Evolutionary conservation across 352 stramenopile species (phyloP).

Genomic region (Pythium periplocum): DNA sequence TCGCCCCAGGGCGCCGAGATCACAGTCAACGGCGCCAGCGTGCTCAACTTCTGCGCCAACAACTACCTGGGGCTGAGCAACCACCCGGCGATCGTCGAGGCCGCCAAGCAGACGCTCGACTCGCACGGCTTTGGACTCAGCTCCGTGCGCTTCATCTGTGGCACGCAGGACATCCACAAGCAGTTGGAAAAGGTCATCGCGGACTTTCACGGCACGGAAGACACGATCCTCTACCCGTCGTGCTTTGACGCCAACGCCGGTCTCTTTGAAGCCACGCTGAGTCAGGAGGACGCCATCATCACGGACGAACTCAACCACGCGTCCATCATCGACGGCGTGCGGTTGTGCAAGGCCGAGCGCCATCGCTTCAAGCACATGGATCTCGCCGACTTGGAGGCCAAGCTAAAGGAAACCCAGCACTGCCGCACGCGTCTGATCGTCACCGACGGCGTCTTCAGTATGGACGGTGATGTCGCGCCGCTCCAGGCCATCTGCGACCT

Average conservation of each 20-base stretch:
- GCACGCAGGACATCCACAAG: conserved; percentile 94
- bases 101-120: conserved; percentile 80
- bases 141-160: conserved; percentile 93
- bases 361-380: conserved; percentile 94
- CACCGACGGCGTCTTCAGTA: conserved; percentile 94
- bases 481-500: conserved; percentile 88
- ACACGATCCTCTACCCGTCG: conserved; percentile 92
- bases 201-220: conserved; percentile 92
- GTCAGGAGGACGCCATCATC: conserved; percentile 89
- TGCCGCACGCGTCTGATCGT: conserved; percentile 88
- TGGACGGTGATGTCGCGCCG: conserved; percentile 92
- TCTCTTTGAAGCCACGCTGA: conserved; percentile 88
- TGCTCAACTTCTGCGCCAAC: conserved; percentile 95
- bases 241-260: conserved; percentile 94
- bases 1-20: conserved; percentile 81
- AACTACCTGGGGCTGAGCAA: conserved; percentile 93
- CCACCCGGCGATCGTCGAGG: conserved; percentile 78
- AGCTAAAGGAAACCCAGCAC: conserved; percentile 88
- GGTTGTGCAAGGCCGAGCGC: conserved; percentile 91
- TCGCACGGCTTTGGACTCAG: conserved; percentile 88
- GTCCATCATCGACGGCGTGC: conserved; percentile 93
- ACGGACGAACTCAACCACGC: conserved; percentile 93
- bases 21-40: conserved; percentile 52
- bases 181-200: conserved; percentile 85
- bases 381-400: conserved; percentile 86